A percentile compares a stretch with the other conserved stretches of the same genome.
Evolutionary conservation across 2,329 filamentous ascomycete species (phyloP).

Genomic region (Cladobotryum mycophilum): DNA sequence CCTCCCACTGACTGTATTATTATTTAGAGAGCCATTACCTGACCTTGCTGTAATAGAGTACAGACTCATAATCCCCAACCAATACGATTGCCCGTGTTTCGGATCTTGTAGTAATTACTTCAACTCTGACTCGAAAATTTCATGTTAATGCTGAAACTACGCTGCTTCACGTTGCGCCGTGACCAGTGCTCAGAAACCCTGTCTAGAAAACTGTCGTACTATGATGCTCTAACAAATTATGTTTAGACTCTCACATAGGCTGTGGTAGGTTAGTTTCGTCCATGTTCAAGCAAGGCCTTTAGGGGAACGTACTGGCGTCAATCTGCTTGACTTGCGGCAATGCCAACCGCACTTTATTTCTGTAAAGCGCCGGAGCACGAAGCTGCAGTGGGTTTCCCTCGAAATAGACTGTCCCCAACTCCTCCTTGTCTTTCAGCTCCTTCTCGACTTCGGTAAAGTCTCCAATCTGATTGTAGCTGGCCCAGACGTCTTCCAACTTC

Average conservation of each 20-base stretch:
- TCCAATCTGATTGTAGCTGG: constrained; percentile 74
- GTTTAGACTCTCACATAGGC: constrained; percentile 14
- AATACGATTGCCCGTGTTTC: too few species aligned
- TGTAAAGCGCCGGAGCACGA: constrained; percentile 72
- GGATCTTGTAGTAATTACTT: background rate
- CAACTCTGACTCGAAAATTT: background rate
- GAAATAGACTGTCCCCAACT: constrained; percentile 87
- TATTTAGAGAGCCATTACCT: background rate
- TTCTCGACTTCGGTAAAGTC: constrained; percentile 80
- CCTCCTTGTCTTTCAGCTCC: constrained; percentile 69
- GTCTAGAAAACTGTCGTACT: background rate
- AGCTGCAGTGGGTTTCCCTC: constrained; percentile 89
- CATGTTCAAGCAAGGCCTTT: background rate
- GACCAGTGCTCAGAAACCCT: background rate
- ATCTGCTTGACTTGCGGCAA: constrained; percentile 88
- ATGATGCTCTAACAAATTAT: background rate
- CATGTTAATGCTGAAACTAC: background rate
- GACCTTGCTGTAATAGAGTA: background rate
- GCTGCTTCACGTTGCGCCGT: background rate
- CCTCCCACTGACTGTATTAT: too few species aligned
- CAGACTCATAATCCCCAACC: background rate
- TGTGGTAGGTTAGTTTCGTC: background rate
- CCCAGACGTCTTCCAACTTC: constrained; percentile 87
- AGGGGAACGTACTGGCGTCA: constrained; percentile 79
- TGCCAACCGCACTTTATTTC: constrained; percentile 86